Evolutionary conservation across 2,329 filamentous ascomycete genomes (phyloP).

Genomic region (Colletotrichum scovillei): DNA sequence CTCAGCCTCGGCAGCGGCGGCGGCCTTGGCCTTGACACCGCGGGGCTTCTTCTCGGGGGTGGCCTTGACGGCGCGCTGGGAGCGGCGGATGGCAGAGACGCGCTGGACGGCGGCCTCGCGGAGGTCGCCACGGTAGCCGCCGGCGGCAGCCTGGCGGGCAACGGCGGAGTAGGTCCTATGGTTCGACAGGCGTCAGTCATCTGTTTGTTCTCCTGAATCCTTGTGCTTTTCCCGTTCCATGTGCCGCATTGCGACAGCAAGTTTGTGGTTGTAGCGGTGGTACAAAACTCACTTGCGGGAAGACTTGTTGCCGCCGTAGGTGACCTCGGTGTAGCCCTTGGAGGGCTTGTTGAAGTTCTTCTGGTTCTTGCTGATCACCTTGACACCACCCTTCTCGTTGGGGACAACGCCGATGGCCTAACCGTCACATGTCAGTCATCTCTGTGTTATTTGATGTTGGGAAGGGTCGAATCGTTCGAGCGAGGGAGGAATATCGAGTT

Average conservation of each 20-base stretch:
- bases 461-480: conserved; percentile 32
- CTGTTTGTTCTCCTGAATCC: not conserved
- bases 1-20: conserved; percentile 66
- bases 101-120: conserved; percentile 84
- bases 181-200: conserved; percentile 19
- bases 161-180: conserved; percentile 88
- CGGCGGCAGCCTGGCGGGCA: conserved; percentile 84
- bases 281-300: conserved; percentile 76
- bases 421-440: conserved; percentile 35
- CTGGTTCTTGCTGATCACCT: conserved; percentile 87
- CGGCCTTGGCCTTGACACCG: conserved; percentile 82
- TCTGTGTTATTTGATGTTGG: not conserved
- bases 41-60: conserved; percentile 79
- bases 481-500: not conserved
- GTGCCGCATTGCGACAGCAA: not conserved
- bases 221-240: not conserved
- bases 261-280: not conserved
- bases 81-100: conserved; percentile 84
- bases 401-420: conserved; percentile 86
- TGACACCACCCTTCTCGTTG: conserved; percentile 82
- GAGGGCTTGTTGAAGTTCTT: conserved; percentile 79
- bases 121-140: conserved; percentile 85
- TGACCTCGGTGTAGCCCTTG: conserved; percentile 71
- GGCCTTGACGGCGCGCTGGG: conserved; percentile 84
- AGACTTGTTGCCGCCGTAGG: conserved; percentile 76